phyloP scores from a whole-genome alignment of 768 basidiomycete genomes.

The Termitomyces sp. region DNA sequence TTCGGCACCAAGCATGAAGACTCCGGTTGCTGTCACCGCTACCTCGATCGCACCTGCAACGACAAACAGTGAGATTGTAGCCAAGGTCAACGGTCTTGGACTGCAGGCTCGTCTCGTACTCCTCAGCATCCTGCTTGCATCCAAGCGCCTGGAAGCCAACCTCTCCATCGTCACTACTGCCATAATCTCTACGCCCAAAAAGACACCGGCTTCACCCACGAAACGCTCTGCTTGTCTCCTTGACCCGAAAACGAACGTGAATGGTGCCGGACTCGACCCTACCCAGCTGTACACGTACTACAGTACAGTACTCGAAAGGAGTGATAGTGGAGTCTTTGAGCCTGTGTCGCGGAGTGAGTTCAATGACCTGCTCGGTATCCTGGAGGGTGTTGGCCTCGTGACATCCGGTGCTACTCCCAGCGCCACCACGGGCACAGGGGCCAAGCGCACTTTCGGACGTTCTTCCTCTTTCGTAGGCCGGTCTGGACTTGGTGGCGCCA shows the following conservation, averaged over 20 bases:
- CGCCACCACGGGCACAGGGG: conserved; percentile 16
- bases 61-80: conserved; percentile 54
- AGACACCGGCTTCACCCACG: conserved; percentile 34
- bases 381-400: conserved; percentile 65
- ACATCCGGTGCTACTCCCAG: conserved; percentile 12
- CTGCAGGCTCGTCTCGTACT: conserved; percentile 71
- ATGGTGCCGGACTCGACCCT: conserved; percentile 44
- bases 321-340: conserved; percentile 47
- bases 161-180: conserved; percentile 42
- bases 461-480: conserved; percentile 50
- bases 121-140: conserved; percentile 56
- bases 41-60: conserved; percentile 11
- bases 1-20: conserved; percentile 17
- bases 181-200: conserved; percentile 27
- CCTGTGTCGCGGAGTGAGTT: conserved; percentile 76
- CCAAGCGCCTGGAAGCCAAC: conserved; percentile 53
- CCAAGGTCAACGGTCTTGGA: conserved; percentile 63
- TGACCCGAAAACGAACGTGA: conserved; percentile 13
- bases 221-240: conserved; percentile 45
- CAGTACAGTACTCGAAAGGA: conserved; percentile 46
- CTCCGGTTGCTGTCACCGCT: conserved; percentile 16
- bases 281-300: conserved; percentile 65
- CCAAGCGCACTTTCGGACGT: conserved; percentile 48
- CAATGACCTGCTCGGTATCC: conserved; percentile 58
- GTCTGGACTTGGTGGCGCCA: conserved; percentile 26